phyloP scores from a whole-genome alignment of 345 rosid genomes.

The Leavenworthia alabamica region DNA sequence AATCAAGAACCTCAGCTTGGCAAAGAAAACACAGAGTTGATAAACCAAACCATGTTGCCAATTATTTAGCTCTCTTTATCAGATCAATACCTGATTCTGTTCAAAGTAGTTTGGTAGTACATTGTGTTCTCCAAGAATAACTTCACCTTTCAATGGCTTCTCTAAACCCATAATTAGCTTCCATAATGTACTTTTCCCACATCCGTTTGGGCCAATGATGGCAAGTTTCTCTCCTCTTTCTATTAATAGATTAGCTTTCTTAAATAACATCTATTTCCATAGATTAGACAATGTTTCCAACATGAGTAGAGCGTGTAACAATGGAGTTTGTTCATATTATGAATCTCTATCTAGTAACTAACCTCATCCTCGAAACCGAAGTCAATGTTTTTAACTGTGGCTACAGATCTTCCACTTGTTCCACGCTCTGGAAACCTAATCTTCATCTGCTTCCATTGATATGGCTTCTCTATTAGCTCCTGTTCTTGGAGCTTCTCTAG shows the following conservation, averaged over 20 bases:
- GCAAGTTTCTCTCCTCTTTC: constrained; percentile 89
- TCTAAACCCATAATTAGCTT: constrained; percentile 76
- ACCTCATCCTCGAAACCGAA: constrained; percentile 78
- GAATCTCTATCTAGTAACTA: constrained; percentile 12
- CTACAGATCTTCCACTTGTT: constrained; percentile 76
- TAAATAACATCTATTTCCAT: constrained; percentile 56
- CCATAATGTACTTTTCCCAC: constrained; percentile 88
- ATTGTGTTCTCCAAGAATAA: constrained; percentile 81
- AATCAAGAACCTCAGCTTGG: constrained; percentile 93
- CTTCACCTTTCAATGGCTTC: constrained; percentile 66
- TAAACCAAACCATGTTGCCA: background rate
- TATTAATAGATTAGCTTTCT: constrained; percentile 61
- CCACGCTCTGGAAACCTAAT: constrained; percentile 96
- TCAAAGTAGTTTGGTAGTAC: constrained; percentile 95
- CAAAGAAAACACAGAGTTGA: constrained; percentile 8
- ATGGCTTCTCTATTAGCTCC: constrained; percentile 86
- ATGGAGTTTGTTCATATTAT: no score
- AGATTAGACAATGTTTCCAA: no score
- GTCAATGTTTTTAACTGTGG: constrained; percentile 54
- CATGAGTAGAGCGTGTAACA: no score
- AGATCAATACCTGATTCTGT: constrained; percentile 71
- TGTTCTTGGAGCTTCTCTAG: constrained; percentile 80
- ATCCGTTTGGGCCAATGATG: constrained; percentile 89
- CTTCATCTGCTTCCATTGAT: constrained; percentile 82
- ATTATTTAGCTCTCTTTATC: background rate